Conservation (phyloP, 768 basidiomycete species). For the Inosperma sp. region DNA sequence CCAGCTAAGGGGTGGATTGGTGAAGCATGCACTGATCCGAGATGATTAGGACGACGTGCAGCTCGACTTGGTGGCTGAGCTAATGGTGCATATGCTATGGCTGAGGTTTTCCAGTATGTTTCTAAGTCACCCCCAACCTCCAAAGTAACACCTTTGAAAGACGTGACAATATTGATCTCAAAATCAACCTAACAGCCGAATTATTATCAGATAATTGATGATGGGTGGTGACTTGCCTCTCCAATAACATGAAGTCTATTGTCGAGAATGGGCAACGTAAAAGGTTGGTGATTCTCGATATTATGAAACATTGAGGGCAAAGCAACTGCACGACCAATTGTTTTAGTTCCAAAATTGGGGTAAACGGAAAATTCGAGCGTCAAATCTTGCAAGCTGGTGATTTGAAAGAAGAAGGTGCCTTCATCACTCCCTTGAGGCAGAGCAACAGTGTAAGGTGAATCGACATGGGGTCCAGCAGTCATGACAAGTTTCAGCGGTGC, state of each 20-base stretch:
- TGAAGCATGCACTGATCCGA: slow-evolving; percentile 62
- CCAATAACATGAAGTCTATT: slow-evolving; percentile 91
- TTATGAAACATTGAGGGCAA: slow-evolving; percentile 67
- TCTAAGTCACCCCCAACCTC: slow-evolving; percentile 94
- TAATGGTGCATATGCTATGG: slow-evolving; percentile 42
- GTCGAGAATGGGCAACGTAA: slow-evolving; percentile 80
- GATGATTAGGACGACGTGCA: slow-evolving; percentile 39
- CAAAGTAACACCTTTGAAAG: slow-evolving; percentile 88
- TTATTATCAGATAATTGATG: slow-evolving; percentile 9
- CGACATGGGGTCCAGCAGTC: slow-evolving; percentile 79
- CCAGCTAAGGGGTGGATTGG: slow-evolving; percentile 54
- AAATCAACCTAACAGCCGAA: slow-evolving; percentile 64
- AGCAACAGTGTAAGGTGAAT: slow-evolving; percentile 85
- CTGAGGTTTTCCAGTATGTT: slow-evolving; percentile 97
- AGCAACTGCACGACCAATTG: slow-evolving; percentile 89
- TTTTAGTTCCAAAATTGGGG: slow-evolving; percentile 96
- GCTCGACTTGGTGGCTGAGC: slow-evolving; percentile 34
- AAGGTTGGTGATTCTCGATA: slow-evolving; percentile 49
- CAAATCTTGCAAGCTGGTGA: slow-evolving; percentile 64
- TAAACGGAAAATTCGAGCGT: slow-evolving; percentile 91
- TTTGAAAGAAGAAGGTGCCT: slow-evolving; percentile 83
- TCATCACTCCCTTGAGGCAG: slow-evolving; percentile 71
- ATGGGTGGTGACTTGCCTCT: slow-evolving; percentile 52
- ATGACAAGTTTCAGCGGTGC: slow-evolving; percentile 93
- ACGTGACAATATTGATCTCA: slow-evolving; percentile 79